Conservation (phyloP, 2,329 filamentous ascomycete species). For the Chaetomiaceae sp. region DNA sequence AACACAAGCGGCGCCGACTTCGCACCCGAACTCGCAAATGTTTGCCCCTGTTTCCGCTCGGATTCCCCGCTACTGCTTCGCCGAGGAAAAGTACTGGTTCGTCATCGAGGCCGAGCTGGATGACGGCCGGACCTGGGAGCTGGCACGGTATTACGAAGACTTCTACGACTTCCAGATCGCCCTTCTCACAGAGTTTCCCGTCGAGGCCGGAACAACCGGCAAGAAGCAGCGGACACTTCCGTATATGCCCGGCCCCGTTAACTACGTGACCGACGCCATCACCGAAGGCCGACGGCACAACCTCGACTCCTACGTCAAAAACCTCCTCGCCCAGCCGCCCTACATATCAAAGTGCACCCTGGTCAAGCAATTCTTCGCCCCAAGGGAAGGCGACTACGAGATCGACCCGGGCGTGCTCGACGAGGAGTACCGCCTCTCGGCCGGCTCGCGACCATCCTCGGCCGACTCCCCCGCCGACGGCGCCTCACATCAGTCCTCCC, state of each 20-base stretch:
- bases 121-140: constrained; percentile 86
- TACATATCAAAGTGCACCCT: constrained; percentile 82
- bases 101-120: constrained; percentile 89
- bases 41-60: constrained; percentile 75
- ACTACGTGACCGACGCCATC: constrained; percentile 96
- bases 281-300: constrained; percentile 90
- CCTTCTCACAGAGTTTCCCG: constrained; percentile 83
- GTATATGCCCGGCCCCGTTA: constrained; percentile 97
- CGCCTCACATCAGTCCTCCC: constrained; percentile 61
- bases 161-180: constrained; percentile 99
- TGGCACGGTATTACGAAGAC: constrained; percentile 94
- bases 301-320: constrained; percentile 92
- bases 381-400: constrained; percentile 87
- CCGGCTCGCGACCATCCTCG: constrained; percentile 62
- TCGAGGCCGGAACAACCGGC: constrained; percentile 83
- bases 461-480: constrained; percentile 56
- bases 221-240: constrained; percentile 76
- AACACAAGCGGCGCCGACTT: constrained; percentile 27
- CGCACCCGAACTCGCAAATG: constrained; percentile 42
- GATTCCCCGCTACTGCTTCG: constrained; percentile 90
- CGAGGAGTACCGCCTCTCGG: constrained; percentile 71
- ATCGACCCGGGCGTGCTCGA: constrained; percentile 65
- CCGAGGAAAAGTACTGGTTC: constrained; percentile 98
- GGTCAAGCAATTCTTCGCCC: constrained; percentile 86
- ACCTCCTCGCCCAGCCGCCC: constrained; percentile 72